Evolutionary conservation across 2,329 filamentous ascomycete genomes (phyloP).

Genomic region (Tolypocladium tropicale): DNA sequence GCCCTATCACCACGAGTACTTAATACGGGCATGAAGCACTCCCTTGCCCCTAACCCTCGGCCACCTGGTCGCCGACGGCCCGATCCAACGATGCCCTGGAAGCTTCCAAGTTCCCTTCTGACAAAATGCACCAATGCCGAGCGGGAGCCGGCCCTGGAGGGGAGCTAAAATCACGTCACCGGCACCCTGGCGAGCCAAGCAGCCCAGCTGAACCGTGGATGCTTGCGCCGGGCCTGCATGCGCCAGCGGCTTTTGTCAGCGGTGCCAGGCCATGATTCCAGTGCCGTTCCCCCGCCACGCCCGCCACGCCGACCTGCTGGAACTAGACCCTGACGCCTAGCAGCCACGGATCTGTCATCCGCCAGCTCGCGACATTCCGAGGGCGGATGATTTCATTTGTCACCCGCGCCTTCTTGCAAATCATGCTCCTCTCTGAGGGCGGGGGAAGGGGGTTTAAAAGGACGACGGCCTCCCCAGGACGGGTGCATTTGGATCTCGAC

Average conservation of each 20-base stretch:
- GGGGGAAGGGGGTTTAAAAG: too few species aligned
- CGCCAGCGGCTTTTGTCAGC: not conserved
- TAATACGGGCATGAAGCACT: too few species aligned
- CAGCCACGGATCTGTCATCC: not conserved
- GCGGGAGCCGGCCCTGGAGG: not conserved
- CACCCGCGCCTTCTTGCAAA: not conserved
- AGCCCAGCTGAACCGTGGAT: not conserved
- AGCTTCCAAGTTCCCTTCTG: not conserved
- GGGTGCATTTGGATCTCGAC: too few species aligned
- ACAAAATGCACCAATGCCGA: not conserved
- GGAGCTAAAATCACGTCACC: not conserved
- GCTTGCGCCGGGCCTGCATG: too few species aligned
- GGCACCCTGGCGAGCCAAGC: not conserved
- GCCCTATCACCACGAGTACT: too few species aligned
- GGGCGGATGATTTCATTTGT: not conserved
- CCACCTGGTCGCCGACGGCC: not conserved
- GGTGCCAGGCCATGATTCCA: not conserved
- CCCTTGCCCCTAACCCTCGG: too few species aligned
- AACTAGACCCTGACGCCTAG: not conserved
- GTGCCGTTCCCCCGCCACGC: not conserved
- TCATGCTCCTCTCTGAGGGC: not conserved
- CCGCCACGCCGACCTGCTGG: not conserved
- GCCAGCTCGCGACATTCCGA: constrained; percentile 1
- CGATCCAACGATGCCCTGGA: not conserved
- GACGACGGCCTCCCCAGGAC: not conserved